Evolutionary conservation across 805 yeast genomes (phyloP).

Genomic region (Suhomyces sp.): DNA sequence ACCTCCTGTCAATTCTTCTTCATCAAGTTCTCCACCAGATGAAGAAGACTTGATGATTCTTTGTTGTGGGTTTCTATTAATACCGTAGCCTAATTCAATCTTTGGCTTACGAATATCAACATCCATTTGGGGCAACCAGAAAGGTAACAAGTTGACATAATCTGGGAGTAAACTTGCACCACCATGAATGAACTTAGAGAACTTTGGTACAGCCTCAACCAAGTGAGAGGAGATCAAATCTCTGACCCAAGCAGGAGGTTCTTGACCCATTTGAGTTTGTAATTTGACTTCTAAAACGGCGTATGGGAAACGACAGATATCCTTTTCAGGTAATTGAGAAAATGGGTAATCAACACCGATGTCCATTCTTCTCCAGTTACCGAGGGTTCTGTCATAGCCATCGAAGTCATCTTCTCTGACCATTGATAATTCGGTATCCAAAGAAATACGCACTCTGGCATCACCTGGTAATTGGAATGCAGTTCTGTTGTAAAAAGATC

Average conservation of each 20-base stretch:
- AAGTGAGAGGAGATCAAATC: slow-evolving; percentile 88
- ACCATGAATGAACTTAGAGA: slow-evolving; percentile 96
- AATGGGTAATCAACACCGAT: slow-evolving; percentile 98
- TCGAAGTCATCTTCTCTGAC: slow-evolving; percentile 97
- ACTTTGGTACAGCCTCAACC: slow-evolving; percentile 97
- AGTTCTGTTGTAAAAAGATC: slow-evolving; percentile 96
- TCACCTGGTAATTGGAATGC: slow-evolving; percentile 99
- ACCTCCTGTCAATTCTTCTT: slow-evolving; percentile 61
- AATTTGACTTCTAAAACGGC: slow-evolving; percentile 96
- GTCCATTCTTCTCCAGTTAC: slow-evolving; percentile 98
- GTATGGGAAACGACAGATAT: slow-evolving; percentile 91
- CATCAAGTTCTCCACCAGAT: slow-evolving; percentile 63
- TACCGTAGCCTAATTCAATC: slow-evolving; percentile 57
- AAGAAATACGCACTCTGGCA: slow-evolving; percentile 96
- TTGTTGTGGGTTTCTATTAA: slow-evolving; percentile 47
- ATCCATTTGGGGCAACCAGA: slow-evolving; percentile 97
- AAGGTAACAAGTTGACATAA: slow-evolving; percentile 80
- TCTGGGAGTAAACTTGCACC: slow-evolving; percentile 89
- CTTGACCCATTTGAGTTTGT: slow-evolving; percentile 98
- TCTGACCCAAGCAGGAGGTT: slow-evolving; percentile 97
- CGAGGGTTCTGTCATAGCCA: slow-evolving; percentile 83
- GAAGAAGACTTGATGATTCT: slow-evolving; percentile 29
- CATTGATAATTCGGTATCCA: slow-evolving; percentile 96
- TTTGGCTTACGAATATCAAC: slow-evolving; percentile 91
- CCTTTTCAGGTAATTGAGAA: slow-evolving; percentile 76